Conservation (phyloP, 176 grass and related monocot species). For the Oryza australiensis region DNA sequence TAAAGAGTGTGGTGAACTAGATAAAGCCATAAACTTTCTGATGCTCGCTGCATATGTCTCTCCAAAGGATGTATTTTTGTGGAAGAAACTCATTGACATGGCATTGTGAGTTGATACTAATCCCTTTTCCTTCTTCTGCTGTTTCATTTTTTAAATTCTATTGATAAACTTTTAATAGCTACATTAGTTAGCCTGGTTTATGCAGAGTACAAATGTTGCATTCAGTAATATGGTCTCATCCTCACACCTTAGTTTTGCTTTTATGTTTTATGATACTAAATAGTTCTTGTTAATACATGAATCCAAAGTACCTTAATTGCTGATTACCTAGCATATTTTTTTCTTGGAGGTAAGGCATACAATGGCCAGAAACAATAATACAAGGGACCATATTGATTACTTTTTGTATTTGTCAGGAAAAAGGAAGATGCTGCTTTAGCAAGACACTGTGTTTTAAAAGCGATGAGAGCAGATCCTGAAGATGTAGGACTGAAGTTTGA, state of each 20-base stretch:
- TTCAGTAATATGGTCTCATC: background rate
- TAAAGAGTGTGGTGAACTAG: constrained; percentile 65
- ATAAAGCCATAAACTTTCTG: constrained; percentile 77
- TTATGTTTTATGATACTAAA: background rate
- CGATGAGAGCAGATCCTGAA: constrained; percentile 87
- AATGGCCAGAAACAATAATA: background rate
- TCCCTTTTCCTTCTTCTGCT: background rate
- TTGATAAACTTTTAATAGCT: background rate
- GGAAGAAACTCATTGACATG: constrained; percentile 77
- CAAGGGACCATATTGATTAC: background rate
- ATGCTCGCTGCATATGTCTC: constrained; percentile 87
- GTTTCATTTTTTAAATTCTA: background rate
- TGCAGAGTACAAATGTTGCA: background rate
- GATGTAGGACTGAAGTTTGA: constrained; percentile 79
- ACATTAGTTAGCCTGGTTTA: background rate
- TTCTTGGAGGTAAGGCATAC: background rate
- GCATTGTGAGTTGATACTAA: constrained; percentile 45
- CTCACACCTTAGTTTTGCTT: background rate
- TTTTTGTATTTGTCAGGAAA: constrained; percentile 45
- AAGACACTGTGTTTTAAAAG: constrained; percentile 75
- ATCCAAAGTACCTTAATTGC: background rate
- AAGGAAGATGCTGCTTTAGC: constrained; percentile 61
- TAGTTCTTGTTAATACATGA: background rate
- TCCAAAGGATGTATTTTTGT: constrained; percentile 80
- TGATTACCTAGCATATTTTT: constrained; percentile 6